A percentile compares a stretch with the other conserved stretches of the same genome.
These are phyloP conservation scores for Mycena metata DNA, from an alignment of 768 basidiomycete genomes.

Conservation along the genomic window DNA sequence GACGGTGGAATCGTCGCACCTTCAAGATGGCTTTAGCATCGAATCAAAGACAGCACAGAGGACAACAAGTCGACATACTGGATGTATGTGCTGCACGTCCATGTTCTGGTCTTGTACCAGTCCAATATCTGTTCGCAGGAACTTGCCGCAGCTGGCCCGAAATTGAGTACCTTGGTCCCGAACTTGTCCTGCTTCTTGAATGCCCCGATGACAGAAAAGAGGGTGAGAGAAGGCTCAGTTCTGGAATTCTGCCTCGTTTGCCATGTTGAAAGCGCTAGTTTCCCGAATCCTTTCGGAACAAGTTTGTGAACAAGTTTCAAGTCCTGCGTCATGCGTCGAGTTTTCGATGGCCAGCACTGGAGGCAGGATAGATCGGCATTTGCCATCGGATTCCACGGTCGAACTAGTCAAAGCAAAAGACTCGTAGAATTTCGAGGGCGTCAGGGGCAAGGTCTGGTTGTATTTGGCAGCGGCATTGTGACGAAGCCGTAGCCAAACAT, in stretches of 20 bases:
- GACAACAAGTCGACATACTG: slow-evolving; percentile 57
- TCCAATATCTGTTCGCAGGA: slow-evolving; percentile 69
- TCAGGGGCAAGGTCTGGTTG: too few species aligned
- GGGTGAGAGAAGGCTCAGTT: slow-evolving; percentile 72
- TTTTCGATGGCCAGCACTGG: too few species aligned
- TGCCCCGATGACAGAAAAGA: slow-evolving; percentile 86
- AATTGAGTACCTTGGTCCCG: slow-evolving; percentile 79
- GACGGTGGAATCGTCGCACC: slow-evolving; percentile 70
- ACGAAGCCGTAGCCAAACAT: too few species aligned
- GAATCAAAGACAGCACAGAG: not conserved
- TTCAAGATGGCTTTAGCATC: slow-evolving; percentile 68
- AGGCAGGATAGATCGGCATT: too few species aligned
- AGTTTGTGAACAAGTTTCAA: too few species aligned
- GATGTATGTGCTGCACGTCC: slow-evolving; percentile 81
- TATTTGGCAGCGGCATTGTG: too few species aligned
- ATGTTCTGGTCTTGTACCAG: slow-evolving; percentile 79
- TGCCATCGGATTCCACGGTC: too few species aligned
- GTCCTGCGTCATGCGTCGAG: too few species aligned
- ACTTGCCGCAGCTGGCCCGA: not conserved
- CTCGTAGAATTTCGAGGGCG: too few species aligned
- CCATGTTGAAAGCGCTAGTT: slow-evolving; percentile 1
- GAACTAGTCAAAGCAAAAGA: too few species aligned
- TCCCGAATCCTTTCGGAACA: not conserved
- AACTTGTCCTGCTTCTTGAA: slow-evolving; percentile 84
- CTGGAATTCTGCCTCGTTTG: slow-evolving; percentile 48